Conservation (phyloP, 768 basidiomycete species). For the Tremella yokohamensis region DNA sequence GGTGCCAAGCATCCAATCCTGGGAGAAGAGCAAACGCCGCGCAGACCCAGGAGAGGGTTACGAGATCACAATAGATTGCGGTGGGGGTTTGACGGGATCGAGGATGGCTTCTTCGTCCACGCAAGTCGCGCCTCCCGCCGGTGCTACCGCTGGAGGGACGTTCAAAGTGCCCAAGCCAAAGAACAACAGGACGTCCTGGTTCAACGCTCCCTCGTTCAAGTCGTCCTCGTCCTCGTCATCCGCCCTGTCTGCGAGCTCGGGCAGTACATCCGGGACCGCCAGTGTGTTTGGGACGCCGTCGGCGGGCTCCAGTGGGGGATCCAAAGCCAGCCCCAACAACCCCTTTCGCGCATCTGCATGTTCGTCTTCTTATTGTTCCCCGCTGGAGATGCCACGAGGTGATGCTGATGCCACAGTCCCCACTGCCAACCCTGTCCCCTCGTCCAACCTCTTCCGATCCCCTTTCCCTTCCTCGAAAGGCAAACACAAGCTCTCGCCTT, state of each 20-base stretch:
- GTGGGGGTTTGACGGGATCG: too few relatives aligned
- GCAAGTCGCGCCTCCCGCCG: too few relatives aligned
- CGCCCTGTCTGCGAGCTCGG: neutral
- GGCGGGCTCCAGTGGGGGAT: too few relatives aligned
- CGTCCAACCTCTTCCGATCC: neutral
- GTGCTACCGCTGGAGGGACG: neutral
- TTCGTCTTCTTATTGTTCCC: neutral
- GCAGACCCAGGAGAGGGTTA: too few relatives aligned
- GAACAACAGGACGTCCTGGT: neutral
- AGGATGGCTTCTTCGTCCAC: too few relatives aligned
- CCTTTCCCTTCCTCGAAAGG: conserved; percentile 18
- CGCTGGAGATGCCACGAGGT: neutral
- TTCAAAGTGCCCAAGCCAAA: neutral
- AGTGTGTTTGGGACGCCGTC: too few relatives aligned
- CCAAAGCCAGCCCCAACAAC: neutral
- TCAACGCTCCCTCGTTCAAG: conserved; percentile 9
- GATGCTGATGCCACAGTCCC: too few relatives aligned
- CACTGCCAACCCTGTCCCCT: conserved; percentile 11
- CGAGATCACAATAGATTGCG: too few relatives aligned
- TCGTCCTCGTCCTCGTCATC: conserved; percentile 1
- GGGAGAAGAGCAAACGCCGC: too few relatives aligned
- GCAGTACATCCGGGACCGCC: neutral
- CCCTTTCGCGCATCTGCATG: neutral
- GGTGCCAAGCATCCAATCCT: too few relatives aligned
- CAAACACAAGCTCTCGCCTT: conserved; percentile 45